Conservation (phyloP, 2,329 filamentous ascomycete genomes). For the Fusarium acutatum region DNA sequence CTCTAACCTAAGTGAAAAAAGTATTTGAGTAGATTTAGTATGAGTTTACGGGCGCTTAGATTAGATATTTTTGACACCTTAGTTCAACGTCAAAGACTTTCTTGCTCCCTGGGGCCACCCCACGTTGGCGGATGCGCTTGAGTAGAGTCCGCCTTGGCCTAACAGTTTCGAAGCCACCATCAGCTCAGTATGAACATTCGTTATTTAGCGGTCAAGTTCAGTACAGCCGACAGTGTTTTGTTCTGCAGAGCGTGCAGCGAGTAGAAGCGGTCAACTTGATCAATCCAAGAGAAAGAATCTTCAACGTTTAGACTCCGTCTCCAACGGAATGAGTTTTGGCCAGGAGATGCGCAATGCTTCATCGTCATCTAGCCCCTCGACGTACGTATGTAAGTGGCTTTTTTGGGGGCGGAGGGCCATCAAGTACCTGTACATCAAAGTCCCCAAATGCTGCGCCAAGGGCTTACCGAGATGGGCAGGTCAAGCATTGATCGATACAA, state of each 20-base stretch:
- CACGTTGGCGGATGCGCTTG: conserved; percentile 22
- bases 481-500: conserved; percentile 12
- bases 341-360: conserved; percentile 22
- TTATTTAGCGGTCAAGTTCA: conserved; percentile 12
- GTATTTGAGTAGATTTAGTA: accelerated
- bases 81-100: not conserved
- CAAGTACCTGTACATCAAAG: conserved; percentile 19
- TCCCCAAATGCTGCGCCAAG: not conserved
- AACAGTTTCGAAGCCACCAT: conserved; percentile 22
- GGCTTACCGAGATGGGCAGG: conserved; percentile 34
- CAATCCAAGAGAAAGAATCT: not conserved
- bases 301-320: not conserved
- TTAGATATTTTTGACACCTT: not conserved
- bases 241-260: not conserved
- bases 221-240: not conserved
- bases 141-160: conserved; percentile 24
- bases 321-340: not conserved
- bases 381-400: conserved; percentile 28
- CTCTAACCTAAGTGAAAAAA: accelerated
- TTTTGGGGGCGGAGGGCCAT: conserved; percentile 5
- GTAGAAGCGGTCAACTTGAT: not conserved
- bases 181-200: conserved; percentile 3
- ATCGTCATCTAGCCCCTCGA: conserved; percentile 28
- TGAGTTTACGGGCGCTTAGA: accelerated
- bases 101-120: not conserved